Base-by-base conservation (phyloP, 2,329 filamentous ascomycete genomes). In the Sporothrix luriei region DNA sequence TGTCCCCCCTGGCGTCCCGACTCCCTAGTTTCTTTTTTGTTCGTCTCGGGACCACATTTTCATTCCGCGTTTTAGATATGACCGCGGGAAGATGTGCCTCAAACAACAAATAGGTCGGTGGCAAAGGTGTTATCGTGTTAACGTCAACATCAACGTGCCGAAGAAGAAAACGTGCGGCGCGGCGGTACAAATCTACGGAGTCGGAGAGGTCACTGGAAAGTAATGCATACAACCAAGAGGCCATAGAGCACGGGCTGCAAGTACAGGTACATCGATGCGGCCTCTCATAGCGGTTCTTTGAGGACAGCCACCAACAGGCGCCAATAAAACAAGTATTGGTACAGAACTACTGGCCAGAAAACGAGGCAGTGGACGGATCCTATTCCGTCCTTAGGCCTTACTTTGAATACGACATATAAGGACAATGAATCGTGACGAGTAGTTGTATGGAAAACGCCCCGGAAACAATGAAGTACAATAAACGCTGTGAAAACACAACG, bases 141-240 rank as follows among this genome's bases (percentile, higher is more conserved):
- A 40, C 9, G 19, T 38, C 26, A 59, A 59, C 21, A n/a, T 40
- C 19, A 57, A 57, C 16, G 29, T 38, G 29, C 54, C 57, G 33
- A 33, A 33, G 9, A 33, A 9, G 33, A 46, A 16, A 51, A 65
- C 11, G 61, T 46, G 61, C 61, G 61, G 61, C 26, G 51, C 16
- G 46, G 46, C 46, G 61, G 46, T 46, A 65, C 46, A 51, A 4
- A n/a, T n/a, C n/a, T n/a, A n/a, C n/a, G n/a, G n/a, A n/a, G n/a
- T n/a, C n/a, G n/a, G n/a, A n/a, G n/a, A n/a, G n/a, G n/a, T n/a
- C n/a, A n/a, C 21, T 1, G 26, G 33, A 9, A 14, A 40, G 1
- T 13, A 33, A 29, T 16, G 43, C n/a, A 40, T 43, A 9, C 33
- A 21, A 26, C n/a, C 54, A 43, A 43, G n/a, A 43, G 33, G 57